Base-by-base conservation (phyloP, 2,329 filamentous ascomycete genomes). In the Diplodia seriata region DNA sequence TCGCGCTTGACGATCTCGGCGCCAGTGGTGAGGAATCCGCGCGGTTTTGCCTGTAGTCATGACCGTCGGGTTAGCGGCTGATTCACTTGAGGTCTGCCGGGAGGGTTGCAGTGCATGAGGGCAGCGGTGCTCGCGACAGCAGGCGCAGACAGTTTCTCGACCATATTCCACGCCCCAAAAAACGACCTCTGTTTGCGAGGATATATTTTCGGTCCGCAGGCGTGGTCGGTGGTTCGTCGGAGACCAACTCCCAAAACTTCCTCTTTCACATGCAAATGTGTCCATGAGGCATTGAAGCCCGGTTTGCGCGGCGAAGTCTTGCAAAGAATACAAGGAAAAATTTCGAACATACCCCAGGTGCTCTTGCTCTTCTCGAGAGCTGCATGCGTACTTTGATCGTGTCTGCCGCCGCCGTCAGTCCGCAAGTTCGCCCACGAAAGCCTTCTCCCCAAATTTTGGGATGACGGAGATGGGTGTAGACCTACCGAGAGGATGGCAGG, bases 341-440 rank as follows among this genome's bases (percentile, higher is more conserved):
- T 6, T 38, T 5, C 40, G 7, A 20, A 83, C 85, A 72, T 79
- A 91, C 88, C 70, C 95, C 95, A 68, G 93, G 93, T 69, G 89
- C 87, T 72, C 91, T 87, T 61, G 91, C 93, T 78, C 95, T 89
- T 72, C 91, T 87, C 67, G 95, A 98, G 69, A 99, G 90, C 83
- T 99, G 95, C 96, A 99, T 99, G 74, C 95, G 93, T 70, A 99
- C 95, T 87, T 99, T 97, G 85, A 98, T 97, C 69, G 94, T 97
- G 81, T 97, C 93, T 91, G 69, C 33, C n/a, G n/a, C 3, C 56
- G 15, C 38, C 67, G 54, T 79, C 38, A 78, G 74, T 23, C 18
- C 36, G 68, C 40, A 9, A 7, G 20, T 31, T 40, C 38, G 7
- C 14, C 9, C 26, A 3, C 14, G 12, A 14, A 15, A 2, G 14